These are phyloP conservation scores for Daedaleopsis sinensis DNA, from an alignment of 768 basidiomycete genomes.

Conservation along the genomic window DNA sequence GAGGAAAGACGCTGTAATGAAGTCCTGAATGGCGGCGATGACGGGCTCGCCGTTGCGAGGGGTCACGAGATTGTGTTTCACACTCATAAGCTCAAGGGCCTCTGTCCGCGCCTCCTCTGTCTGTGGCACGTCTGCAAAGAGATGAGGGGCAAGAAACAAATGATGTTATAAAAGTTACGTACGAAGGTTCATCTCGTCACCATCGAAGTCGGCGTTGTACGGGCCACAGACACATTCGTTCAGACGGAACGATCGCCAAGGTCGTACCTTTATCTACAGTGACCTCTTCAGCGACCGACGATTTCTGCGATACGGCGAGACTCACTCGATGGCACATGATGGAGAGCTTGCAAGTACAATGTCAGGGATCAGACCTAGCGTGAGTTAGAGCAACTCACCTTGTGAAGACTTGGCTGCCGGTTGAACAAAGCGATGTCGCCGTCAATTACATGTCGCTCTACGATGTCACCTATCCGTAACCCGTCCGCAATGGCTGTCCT, in stretches of 20 bases:
- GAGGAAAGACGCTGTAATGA: constrained; percentile 97
- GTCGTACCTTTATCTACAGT: constrained; percentile 82
- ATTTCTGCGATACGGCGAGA: background rate
- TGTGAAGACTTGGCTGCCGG: constrained; percentile 97
- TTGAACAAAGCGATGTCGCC: constrained; percentile 98
- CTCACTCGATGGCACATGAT: constrained; percentile 97
- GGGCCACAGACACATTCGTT: constrained; percentile 99
- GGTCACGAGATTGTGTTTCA: constrained; percentile 96
- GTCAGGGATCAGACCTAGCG: constrained; percentile 1
- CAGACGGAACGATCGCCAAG: constrained; percentile 95
- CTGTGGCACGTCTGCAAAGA: constrained; percentile 85
- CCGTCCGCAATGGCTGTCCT: constrained; percentile 78
- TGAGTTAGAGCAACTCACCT: constrained; percentile 46
- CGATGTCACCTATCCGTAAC: constrained; percentile 84
- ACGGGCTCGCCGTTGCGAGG: constrained; percentile 99
- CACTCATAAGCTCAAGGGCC: constrained; percentile 95
- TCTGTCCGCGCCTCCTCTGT: constrained; percentile 98
- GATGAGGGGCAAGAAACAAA: background rate
- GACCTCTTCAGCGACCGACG: background rate
- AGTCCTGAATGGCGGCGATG: constrained; percentile 99
- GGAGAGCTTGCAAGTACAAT: constrained; percentile 60
- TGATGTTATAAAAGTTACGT: constrained; percentile 33
- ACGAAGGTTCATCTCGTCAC: constrained; percentile 99
- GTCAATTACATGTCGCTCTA: constrained; percentile 93
- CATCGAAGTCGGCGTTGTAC: constrained; percentile 99